Conservation (phyloP, 2,329 filamentous ascomycete species). For the Coniochaeta sp. region DNA sequence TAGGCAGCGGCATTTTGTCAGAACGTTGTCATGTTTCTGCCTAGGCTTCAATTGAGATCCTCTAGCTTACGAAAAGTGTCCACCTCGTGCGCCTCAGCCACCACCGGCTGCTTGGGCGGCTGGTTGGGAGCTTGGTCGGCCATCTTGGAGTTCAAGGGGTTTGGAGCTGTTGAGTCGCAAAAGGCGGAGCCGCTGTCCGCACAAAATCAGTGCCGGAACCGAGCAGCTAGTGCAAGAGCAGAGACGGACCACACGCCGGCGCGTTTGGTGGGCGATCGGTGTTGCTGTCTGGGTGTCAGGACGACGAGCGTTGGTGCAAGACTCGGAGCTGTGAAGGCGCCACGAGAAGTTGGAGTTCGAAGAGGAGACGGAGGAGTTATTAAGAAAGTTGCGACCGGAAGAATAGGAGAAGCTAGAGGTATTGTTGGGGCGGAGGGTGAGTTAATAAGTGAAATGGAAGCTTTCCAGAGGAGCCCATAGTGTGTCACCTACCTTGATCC, state of each 20-base stretch:
- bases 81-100: conserved; percentile 69
- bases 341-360: neutral
- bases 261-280: neutral
- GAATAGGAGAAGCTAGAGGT: neutral
- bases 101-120: conserved; percentile 47
- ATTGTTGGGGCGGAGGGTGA: conserved; percentile 2
- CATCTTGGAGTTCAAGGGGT: conserved; percentile 25
- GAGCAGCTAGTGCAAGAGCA: neutral
- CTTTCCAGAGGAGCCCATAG: no score
- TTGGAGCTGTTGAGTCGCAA: neutral
- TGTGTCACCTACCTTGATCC: neutral
- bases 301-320: neutral
- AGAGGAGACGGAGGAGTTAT: neutral
- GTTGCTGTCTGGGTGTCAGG: neutral
- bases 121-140: conserved; percentile 35
- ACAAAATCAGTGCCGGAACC: neutral
- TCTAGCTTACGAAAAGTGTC: conserved; percentile 59
- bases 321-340: neutral
- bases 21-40: neutral
- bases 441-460: conserved; percentile 1
- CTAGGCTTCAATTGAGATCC: conserved; percentile 5
- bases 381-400: neutral
- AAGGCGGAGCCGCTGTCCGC: neutral
- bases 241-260: neutral
- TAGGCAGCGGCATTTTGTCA: conserved; percentile 4